Base-by-base conservation (phyloP, 805 yeast species). In the Yarrowia bubula region DNA sequence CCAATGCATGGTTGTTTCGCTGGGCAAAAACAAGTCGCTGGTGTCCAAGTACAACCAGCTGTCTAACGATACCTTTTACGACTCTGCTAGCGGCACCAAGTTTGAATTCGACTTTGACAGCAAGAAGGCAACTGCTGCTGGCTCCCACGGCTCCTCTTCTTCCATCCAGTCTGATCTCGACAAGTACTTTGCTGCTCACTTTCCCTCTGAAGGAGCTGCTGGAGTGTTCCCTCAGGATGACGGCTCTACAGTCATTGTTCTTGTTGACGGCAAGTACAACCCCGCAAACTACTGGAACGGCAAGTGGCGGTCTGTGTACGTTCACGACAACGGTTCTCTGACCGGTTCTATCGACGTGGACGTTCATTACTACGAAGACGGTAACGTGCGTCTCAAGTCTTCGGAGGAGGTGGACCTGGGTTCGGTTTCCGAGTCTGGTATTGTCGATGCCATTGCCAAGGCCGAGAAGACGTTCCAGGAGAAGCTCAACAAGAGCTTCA, bases 331-430 rank as follows among this genome's bases (percentile, higher is more conserved):
- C 0, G 72, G 74, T 0, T 64, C 73, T 7, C 67, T 89, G 14
- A 69, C 69, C 2, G 97, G 96, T 4, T 73, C 74, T 7, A 81
- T 90, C 39, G 75, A 74, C 18, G 81, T 92, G 37, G 92, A 90
- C 69, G 88, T 92, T 44, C 99, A 93, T 75, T 95, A 92, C 75
- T 95, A 84, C 74, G 99, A 93, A 77, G 98, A 93, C 70, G 99
- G 99, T 35, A 93, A 93, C 72, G 98, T 93, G 17, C 82, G 93
- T 62, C 83, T 95, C 71, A 85, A 83, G 67, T 79, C 86, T 1
- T 68, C 68, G 8, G 78, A 80, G 66, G 62, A 68, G 15, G 70
- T 75, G 18, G 18, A 66, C 32, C 38, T 68, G 3, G 61, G 47
- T 15, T 48, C 64, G 14, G 66, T 64, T 51, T 68, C 69, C 37